Percentiles rank a stretch among this genome's conserved stretches.
phyloP scores from a whole-genome alignment of 2,329 filamentous ascomycete species.

The Stromatinia cepivora region DNA sequence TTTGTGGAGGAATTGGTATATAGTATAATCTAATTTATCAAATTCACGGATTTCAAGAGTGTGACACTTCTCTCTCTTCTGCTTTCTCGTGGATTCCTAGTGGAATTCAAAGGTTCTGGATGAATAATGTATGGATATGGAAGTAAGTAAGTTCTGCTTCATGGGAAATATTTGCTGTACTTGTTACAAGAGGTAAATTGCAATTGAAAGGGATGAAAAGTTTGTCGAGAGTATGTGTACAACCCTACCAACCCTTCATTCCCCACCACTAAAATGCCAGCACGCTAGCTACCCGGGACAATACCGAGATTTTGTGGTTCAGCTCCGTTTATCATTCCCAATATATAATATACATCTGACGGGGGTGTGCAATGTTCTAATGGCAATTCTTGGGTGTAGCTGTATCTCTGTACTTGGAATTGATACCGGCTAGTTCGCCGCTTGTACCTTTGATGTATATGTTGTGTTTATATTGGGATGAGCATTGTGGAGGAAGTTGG shows the following conservation, averaged over 20 bases:
- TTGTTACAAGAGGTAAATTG: too few relatives aligned
- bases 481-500: not conserved
- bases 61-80: not conserved
- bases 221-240: too few relatives aligned
- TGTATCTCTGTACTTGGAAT: conserved; percentile 6
- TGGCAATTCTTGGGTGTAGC: not conserved
- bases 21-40: not conserved
- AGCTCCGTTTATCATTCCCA: not conserved
- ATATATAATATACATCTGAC: conserved; percentile 4
- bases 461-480: conserved; percentile 3
- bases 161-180: too few relatives aligned
- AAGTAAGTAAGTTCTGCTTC: not conserved
- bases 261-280: too few relatives aligned
- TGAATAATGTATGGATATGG: not conserved
- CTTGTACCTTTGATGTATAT: conserved; percentile 7
- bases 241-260: too few relatives aligned
- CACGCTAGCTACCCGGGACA: too few relatives aligned
- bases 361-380: not conserved
- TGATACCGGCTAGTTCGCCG: not conserved
- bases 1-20: not conserved
- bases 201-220: too few relatives aligned
- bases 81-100: not conserved
- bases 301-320: not conserved
- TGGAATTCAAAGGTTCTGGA: not conserved
- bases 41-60: not conserved